Percentiles rank a stretch among this genome's conserved stretches.
These are phyloP conservation scores for Sporobolus alterniflorus DNA, from an alignment of 202 grass and related monocot species.

Conservation along the genomic window DNA sequence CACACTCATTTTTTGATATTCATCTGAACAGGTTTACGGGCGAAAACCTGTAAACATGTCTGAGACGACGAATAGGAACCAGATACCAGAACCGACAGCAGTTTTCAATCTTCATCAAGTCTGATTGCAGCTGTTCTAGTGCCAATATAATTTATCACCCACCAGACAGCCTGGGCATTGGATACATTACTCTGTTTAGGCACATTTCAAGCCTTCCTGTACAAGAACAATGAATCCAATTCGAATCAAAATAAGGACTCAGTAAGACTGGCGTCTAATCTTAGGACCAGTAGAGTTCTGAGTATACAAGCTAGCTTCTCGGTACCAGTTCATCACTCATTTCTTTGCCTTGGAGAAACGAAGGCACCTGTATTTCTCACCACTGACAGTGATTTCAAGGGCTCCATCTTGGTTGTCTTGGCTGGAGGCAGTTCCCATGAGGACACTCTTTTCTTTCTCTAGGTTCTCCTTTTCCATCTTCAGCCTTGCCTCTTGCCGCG, in stretches of 20 bases:
- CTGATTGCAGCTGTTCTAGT: neutral
- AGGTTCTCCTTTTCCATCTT: conserved; percentile 96
- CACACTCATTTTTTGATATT: neutral
- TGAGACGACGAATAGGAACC: neutral
- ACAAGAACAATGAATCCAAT: conserved; percentile 28
- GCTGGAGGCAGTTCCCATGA: conserved; percentile 91
- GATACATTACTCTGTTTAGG: neutral
- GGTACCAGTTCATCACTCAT: conserved; percentile 45
- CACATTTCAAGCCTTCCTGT: conserved; percentile 16
- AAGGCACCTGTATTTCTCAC: conserved; percentile 98
- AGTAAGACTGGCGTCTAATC: neutral
- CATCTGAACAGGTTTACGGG: conserved; percentile 2
- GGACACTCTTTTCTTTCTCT: conserved; percentile 97
- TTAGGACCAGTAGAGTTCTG: neutral
- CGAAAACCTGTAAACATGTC: conserved; percentile 22
- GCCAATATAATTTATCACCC: neutral
- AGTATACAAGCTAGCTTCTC: neutral
- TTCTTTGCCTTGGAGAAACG: conserved; percentile 99
- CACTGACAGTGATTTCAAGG: conserved; percentile 97
- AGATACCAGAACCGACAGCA: neutral
- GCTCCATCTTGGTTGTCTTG: conserved; percentile 97
- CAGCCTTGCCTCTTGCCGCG: conserved; percentile 89
- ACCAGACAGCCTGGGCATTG: neutral
- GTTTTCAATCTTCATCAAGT: neutral
- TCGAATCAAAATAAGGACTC: conserved; percentile 17